Evolutionary conservation across 2,329 filamentous ascomycete species (phyloP).

Genomic region (Diaporthe sp.): DNA sequence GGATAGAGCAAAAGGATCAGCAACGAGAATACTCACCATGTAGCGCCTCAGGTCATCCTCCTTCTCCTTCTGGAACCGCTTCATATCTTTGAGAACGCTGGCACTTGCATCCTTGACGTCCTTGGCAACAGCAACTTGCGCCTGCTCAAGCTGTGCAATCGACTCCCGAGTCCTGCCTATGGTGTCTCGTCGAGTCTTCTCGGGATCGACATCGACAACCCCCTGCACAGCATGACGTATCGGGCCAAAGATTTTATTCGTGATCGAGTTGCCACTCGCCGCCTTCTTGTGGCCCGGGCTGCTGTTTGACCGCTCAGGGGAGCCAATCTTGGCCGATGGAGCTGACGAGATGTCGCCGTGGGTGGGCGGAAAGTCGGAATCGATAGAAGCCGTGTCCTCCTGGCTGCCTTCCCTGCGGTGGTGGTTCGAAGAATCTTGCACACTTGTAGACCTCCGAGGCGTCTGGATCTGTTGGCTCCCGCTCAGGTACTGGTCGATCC

Average conservation of each 20-base stretch:
- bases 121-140: constrained; percentile 86
- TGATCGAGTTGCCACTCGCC: constrained; percentile 89
- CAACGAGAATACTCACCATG: constrained; percentile 77
- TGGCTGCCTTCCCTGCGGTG: constrained; percentile 68
- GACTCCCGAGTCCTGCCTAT: constrained; percentile 96
- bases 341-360: constrained; percentile 79
- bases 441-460: constrained; percentile 76
- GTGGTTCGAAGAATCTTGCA: constrained; percentile 63
- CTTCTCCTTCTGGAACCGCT: constrained; percentile 94
- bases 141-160: constrained; percentile 88
- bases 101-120: constrained; percentile 94
- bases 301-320: constrained; percentile 66
- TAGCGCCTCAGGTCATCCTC: constrained; percentile 94
- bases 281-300: constrained; percentile 79
- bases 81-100: constrained; percentile 89
- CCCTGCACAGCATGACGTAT: constrained; percentile 96
- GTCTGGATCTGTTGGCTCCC: constrained; percentile 74
- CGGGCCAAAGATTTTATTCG: constrained; percentile 92
- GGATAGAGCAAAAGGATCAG: constrained; percentile 1
- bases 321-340: constrained; percentile 81
- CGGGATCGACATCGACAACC: constrained; percentile 95
- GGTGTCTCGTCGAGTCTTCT: constrained; percentile 89
- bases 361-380: constrained; percentile 94
- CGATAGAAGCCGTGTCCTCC: constrained; percentile 90
- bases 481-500: constrained; percentile 93